phyloP scores from a whole-genome alignment of 1,139 yeast species.

The Eremothecium cymbalariae region DNA sequence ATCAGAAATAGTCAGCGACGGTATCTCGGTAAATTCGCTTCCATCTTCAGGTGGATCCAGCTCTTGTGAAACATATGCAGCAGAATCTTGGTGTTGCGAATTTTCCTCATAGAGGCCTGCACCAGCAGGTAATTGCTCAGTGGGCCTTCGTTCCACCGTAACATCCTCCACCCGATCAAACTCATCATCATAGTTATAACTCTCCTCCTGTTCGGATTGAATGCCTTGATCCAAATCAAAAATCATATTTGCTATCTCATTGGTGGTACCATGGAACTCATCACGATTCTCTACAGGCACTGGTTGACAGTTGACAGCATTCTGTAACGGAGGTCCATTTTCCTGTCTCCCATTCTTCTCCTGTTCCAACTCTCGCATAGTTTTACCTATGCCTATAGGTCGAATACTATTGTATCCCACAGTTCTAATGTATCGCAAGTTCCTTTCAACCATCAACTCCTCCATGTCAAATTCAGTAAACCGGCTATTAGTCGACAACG shows the following conservation, averaged over 20 bases:
- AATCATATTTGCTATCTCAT: slow-evolving; percentile 14
- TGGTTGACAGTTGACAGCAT: not conserved
- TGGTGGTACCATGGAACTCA: slow-evolving; percentile 3
- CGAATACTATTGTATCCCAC: slow-evolving; percentile 21
- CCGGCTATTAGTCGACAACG: slow-evolving; percentile 6
- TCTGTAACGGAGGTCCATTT: slow-evolving; percentile 11
- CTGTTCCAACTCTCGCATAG: slow-evolving; percentile 17
- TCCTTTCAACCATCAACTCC: slow-evolving; percentile 5
- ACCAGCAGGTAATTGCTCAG: slow-evolving; percentile 2
- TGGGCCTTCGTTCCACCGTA: slow-evolving; percentile 2
- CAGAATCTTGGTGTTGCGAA: slow-evolving; percentile 6
- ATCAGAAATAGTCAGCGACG: slow-evolving; percentile 19
- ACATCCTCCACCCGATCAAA: slow-evolving; percentile 6
- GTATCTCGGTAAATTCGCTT: slow-evolving; percentile 19
- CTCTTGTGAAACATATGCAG: too few relatives aligned
- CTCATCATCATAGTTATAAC: slow-evolving; percentile 9
- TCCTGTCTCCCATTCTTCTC: slow-evolving; percentile 14
- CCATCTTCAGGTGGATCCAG: slow-evolving; percentile 17
- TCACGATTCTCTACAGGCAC: slow-evolving; percentile 4
- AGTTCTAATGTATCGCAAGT: slow-evolving; percentile 13
- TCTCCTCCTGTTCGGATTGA: slow-evolving; percentile 9
- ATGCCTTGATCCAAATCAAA: slow-evolving; percentile 4
- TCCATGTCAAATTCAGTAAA: slow-evolving; percentile 9
- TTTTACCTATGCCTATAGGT: slow-evolving; percentile 26
- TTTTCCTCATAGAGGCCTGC: slow-evolving; percentile 7